A percentile compares a stretch with the other conserved stretches of the same genome.
Conservation (phyloP, 768 basidiomycete species). For the Brasilioporus rufonigricans region DNA sequence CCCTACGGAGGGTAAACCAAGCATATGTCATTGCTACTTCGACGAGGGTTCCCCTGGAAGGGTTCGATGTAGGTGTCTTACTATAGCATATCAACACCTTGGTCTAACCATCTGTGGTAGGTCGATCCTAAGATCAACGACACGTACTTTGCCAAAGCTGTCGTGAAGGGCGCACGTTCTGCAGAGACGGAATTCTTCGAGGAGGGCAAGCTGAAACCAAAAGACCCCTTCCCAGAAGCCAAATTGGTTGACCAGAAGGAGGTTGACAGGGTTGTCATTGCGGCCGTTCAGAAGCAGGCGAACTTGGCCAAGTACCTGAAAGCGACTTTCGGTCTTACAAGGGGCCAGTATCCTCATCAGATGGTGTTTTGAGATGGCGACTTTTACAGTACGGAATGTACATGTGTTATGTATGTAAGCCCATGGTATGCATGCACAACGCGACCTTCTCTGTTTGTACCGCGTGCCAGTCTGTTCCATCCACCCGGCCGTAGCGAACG, state of each 20-base stretch:
- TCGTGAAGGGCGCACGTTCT: slow-evolving; percentile 64
- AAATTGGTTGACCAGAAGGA: slow-evolving; percentile 91
- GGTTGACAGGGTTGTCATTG: slow-evolving; percentile 74
- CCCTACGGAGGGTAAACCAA: slow-evolving; percentile 96
- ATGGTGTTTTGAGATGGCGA: slow-evolving; percentile 69
- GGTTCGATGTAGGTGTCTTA: slow-evolving; percentile 58
- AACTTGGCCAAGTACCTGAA: slow-evolving; percentile 91
- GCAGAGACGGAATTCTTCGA: slow-evolving; percentile 98
- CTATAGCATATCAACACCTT: neutral
- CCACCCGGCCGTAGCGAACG: neutral
- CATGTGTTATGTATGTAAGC: slow-evolving; percentile 22
- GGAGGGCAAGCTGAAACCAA: slow-evolving; percentile 88
- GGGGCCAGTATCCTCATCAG: slow-evolving; percentile 96
- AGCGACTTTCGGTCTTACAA: slow-evolving; percentile 90
- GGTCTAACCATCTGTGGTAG: slow-evolving; percentile 38
- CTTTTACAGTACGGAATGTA: slow-evolving; percentile 9
- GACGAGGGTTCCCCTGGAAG: slow-evolving; percentile 82
- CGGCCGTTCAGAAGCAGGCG: slow-evolving; percentile 86
- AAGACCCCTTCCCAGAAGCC: slow-evolving; percentile 81
- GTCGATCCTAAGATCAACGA: slow-evolving; percentile 90
- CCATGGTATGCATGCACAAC: slow-evolving; percentile 25
- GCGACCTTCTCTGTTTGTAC: slow-evolving; percentile 14
- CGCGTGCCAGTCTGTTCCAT: slow-evolving; percentile 11
- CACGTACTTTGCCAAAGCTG: slow-evolving; percentile 85
- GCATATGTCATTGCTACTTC: slow-evolving; percentile 99